phyloP scores from a whole-genome alignment of 495 filamentous ascomycete genomes.

The Tuber aestivum region DNA sequence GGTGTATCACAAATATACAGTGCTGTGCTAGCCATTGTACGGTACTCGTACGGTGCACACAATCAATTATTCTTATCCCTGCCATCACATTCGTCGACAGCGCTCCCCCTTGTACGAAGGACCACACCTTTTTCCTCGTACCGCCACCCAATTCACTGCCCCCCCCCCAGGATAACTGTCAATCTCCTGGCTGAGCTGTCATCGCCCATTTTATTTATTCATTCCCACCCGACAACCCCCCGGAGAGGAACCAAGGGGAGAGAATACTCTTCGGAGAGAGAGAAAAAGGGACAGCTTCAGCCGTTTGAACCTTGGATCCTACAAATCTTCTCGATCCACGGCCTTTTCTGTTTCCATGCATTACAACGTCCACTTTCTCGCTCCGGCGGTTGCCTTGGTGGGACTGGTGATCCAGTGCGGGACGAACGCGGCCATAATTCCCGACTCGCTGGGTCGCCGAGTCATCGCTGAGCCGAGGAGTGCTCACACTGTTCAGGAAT shows the following conservation, averaged over 20 bases:
- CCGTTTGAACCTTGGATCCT: conserved; percentile 6
- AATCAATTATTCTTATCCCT: not conserved
- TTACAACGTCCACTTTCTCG: conserved; percentile 24
- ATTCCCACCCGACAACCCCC: not conserved
- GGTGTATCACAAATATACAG: too few species aligned
- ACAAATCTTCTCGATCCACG: conserved; percentile 14
- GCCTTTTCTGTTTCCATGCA: conserved; percentile 30
- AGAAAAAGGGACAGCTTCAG: not conserved
- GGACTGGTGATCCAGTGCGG: conserved; percentile 20
- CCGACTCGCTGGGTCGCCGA: conserved; percentile 32
- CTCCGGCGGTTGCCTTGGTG: conserved; percentile 15
- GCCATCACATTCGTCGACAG: not conserved
- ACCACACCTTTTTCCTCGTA: not conserved
- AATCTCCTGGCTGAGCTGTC: not conserved
- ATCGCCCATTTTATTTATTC: not conserved
- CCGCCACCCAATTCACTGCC: not conserved
- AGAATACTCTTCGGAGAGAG: not conserved
- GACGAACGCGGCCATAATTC: conserved; percentile 30
- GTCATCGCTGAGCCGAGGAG: conserved; percentile 15
- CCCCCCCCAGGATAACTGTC: not conserved
- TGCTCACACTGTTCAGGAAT: not conserved
- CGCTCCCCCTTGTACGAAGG: not conserved
- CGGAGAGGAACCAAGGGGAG: not conserved
- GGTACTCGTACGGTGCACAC: not conserved
- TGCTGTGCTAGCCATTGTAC: too few species aligned